phyloP scores from a whole-genome alignment of 208 protist species.

The Kentomonas sorsogonicus region DNA sequence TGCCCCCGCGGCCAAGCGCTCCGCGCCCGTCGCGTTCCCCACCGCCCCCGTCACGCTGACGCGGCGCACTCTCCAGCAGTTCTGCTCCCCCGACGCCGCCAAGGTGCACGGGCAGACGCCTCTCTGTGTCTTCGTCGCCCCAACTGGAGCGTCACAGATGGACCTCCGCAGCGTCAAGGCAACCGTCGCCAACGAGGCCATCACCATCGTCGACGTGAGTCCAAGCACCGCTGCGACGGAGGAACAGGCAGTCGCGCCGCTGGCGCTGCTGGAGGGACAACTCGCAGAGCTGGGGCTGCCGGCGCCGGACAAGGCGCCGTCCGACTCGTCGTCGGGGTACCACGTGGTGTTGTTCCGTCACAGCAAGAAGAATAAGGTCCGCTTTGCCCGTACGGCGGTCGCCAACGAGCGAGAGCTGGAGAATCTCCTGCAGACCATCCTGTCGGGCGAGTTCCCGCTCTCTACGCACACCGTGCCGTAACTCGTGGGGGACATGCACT shows the following conservation, averaged over 20 bases:
- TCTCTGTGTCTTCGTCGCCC: conserved; percentile 52
- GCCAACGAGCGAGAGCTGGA: conserved; percentile 18
- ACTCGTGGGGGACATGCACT: background rate
- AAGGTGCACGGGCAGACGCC: conserved; percentile 20
- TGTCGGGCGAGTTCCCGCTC: conserved; percentile 25
- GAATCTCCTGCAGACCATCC: conserved; percentile 18
- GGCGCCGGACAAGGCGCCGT: background rate
- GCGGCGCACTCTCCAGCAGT: conserved; percentile 19
- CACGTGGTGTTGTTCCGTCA: conserved; percentile 29
- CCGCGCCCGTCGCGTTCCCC: conserved; percentile 15
- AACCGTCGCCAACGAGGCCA: conserved; percentile 42
- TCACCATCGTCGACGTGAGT: conserved; percentile 67
- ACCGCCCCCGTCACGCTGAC: conserved; percentile 23
- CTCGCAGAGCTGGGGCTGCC: background rate
- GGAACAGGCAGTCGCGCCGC: too few relatives aligned
- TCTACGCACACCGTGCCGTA: background rate
- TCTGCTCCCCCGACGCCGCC: conserved; percentile 35
- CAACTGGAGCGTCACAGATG: conserved; percentile 17
- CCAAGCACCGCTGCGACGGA: background rate
- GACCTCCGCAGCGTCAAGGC: conserved; percentile 25
- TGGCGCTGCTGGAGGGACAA: conserved; percentile 9
- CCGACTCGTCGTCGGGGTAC: background rate
- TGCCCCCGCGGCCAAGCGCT: conserved; percentile 6
- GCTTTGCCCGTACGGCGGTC: conserved; percentile 15
- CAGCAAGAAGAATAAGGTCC: conserved; percentile 16